These are phyloP conservation scores for Cryptosporidium viatorum DNA, from an alignment of 169 alveolate species.

Conservation along the genomic window DNA sequence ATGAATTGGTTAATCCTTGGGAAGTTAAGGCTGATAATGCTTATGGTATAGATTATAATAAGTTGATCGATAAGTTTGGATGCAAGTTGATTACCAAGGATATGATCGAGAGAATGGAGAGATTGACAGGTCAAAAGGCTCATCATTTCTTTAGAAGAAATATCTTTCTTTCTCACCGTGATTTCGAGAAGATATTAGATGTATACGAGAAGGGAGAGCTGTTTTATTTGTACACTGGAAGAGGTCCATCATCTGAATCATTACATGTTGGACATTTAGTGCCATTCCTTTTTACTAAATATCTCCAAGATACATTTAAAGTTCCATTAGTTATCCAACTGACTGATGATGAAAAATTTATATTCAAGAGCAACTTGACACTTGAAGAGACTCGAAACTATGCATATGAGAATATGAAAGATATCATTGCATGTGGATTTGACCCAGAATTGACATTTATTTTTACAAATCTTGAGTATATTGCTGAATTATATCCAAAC, in stretches of 20 bases:
- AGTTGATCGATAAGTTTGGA: slow-evolving; percentile 94
- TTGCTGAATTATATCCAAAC: slow-evolving; percentile 88
- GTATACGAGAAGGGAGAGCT: slow-evolving; percentile 92
- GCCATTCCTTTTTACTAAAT: slow-evolving; percentile 97
- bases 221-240: slow-evolving; percentile 97
- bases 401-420: slow-evolving; percentile 97
- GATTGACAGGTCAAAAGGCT: slow-evolving; percentile 79
- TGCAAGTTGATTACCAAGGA: slow-evolving; percentile 88
- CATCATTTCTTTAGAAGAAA: slow-evolving; percentile 91
- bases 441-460: slow-evolving; percentile 98
- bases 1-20: slow-evolving; percentile 77
- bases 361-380: slow-evolving; percentile 93
- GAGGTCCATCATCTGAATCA: slow-evolving; percentile 99
- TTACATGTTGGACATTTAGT: slow-evolving; percentile 98
- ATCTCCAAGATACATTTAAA: slow-evolving; percentile 96
- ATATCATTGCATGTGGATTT: slow-evolving; percentile 99
- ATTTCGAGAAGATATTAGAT: slow-evolving; percentile 92
- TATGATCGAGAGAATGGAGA: slow-evolving; percentile 86
- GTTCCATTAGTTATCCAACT: slow-evolving; percentile 98
- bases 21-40: slow-evolving; percentile 73
- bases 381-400: slow-evolving; percentile 87
- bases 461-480: slow-evolving; percentile 85
- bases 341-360: slow-evolving; percentile 99
- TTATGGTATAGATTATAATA: slow-evolving; percentile 92
- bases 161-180: slow-evolving; percentile 98